Evolutionary conservation across 441 rosid genomes (phyloP).

Genomic region (Metrosideros polymorpha): DNA sequence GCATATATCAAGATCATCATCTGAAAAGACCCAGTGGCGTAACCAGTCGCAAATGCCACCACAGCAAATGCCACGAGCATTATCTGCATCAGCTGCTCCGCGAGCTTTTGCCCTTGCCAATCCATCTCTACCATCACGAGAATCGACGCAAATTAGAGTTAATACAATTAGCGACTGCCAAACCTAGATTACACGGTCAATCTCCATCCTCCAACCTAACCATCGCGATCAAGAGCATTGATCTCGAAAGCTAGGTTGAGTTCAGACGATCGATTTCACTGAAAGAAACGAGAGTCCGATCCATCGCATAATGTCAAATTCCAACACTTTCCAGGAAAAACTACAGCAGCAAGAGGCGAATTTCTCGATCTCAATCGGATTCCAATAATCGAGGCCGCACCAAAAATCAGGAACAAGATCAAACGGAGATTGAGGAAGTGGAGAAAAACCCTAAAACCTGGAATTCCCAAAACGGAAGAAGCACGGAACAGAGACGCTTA

Average conservation of each 20-base stretch:
- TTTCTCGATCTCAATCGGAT: neutral
- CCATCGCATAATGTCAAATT: neutral
- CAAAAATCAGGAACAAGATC: neutral
- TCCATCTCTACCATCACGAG: constrained; percentile 37
- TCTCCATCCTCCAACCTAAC: neutral
- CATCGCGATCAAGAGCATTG: neutral
- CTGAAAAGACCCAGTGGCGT: constrained; percentile 53
- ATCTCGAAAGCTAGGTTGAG: neutral
- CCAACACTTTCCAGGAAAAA: neutral
- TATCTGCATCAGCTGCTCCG: constrained; percentile 90
- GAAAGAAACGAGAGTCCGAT: neutral
- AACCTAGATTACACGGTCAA: neutral
- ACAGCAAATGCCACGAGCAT: constrained; percentile 57
- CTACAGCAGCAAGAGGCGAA: neutral
- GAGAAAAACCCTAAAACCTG: neutral
- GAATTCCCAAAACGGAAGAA: neutral
- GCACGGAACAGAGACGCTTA: neutral
- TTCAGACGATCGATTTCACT: neutral
- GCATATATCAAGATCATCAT: constrained; percentile 65
- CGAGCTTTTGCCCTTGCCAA: constrained; percentile 96
- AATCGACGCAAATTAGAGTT: neutral
- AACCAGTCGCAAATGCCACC: constrained; percentile 42
- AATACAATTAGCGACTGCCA: neutral
- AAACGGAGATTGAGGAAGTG: neutral
- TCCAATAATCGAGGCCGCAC: neutral